Conservation (phyloP, 805 yeast genomes). For the Saccharomyces paradoxus region DNA sequence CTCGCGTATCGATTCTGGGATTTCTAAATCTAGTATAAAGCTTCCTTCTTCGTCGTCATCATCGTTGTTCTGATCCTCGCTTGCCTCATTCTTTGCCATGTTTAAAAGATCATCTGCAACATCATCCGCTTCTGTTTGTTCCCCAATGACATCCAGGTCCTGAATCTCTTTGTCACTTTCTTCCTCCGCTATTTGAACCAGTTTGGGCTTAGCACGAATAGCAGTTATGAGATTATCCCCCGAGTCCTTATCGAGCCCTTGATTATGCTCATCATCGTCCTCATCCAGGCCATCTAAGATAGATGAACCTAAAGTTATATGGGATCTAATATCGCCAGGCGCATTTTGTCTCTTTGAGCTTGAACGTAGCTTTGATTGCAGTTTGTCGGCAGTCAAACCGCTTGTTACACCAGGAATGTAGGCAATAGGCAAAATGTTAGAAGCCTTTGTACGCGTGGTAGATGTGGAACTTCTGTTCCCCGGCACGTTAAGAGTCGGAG, state of each 20-base stretch:
- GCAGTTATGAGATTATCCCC: conserved; percentile 48
- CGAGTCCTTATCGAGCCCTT: conserved; percentile 35
- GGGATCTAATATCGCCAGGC: conserved; percentile 26
- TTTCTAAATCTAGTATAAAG: conserved; percentile 25
- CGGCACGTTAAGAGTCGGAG: conserved; percentile 9
- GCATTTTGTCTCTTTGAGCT: conserved; percentile 4
- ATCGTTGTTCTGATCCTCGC: conserved; percentile 7
- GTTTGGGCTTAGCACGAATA: conserved; percentile 62
- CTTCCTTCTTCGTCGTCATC: conserved; percentile 23
- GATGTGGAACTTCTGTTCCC: conserved; percentile 41
- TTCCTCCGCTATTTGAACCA: conserved; percentile 36
- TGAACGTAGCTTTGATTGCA: conserved; percentile 1
- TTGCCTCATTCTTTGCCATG: conserved; percentile 7
- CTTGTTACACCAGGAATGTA: conserved; percentile 86
- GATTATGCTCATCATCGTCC: conserved; percentile 6
- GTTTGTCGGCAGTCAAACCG: conserved; percentile 5
- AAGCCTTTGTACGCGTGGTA: conserved; percentile 67
- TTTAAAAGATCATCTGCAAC: neutral
- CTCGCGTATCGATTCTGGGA: conserved; percentile 9
- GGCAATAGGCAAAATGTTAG: conserved; percentile 84
- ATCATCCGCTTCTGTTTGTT: neutral
- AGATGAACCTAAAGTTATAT: conserved; percentile 35
- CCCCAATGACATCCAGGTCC: conserved; percentile 7
- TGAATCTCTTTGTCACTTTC: conserved; percentile 7
- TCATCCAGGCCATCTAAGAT: conserved; percentile 36